phyloP scores from a whole-genome alignment of 768 basidiomycete genomes.

The Pleurotus tuoliensis region DNA sequence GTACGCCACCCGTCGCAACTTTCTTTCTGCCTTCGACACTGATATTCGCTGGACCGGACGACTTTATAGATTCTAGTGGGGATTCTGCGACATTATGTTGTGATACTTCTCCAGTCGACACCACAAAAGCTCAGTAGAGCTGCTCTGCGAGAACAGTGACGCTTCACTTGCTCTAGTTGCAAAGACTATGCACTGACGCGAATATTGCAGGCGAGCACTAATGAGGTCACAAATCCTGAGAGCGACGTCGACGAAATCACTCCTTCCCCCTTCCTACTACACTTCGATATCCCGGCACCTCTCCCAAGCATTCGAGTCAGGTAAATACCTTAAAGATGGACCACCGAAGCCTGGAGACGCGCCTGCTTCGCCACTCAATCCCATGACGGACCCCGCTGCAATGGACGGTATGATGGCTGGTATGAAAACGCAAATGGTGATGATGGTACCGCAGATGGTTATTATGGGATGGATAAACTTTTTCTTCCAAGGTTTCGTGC shows the following conservation, averaged over 20 bases:
- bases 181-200: neutral
- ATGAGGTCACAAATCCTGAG: constrained; percentile 83
- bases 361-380: constrained; percentile 63
- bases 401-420: constrained; percentile 99
- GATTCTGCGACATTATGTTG: constrained; percentile 88
- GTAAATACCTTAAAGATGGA: constrained; percentile 85
- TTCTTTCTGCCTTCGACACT: neutral
- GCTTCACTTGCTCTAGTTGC: constrained; percentile 11
- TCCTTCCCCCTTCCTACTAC: constrained; percentile 72
- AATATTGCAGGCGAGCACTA: constrained; percentile 58
- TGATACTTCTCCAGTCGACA: constrained; percentile 74
- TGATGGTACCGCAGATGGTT: constrained; percentile 98
- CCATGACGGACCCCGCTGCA: constrained; percentile 81
- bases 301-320: constrained; percentile 64
- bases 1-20: constrained; percentile 39
- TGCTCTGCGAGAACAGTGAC: constrained; percentile 91
- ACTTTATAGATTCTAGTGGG: constrained; percentile 80
- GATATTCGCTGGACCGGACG: neutral
- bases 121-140: constrained; percentile 78
- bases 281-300: constrained; percentile 72
- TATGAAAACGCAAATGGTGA: constrained; percentile 98
- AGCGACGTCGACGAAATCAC: constrained; percentile 74
- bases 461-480: constrained; percentile 99
- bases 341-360: constrained; percentile 61
- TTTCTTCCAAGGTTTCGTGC: constrained; percentile 98